phyloP scores from a whole-genome alignment of 345 rosid genomes.

The Excoecaria agallocha region DNA sequence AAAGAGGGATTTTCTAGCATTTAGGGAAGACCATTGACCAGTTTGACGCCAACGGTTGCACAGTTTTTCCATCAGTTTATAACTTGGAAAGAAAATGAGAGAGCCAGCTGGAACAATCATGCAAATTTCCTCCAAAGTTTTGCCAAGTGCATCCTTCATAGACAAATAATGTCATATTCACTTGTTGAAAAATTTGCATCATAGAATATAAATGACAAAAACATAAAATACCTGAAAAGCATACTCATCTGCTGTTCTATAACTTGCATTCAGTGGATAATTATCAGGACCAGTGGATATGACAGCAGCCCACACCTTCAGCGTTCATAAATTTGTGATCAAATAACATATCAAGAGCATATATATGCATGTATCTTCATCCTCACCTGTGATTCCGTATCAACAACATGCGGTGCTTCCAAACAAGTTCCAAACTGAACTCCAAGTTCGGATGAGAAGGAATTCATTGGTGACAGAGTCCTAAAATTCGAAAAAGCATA shows the following conservation, averaged over 20 bases:
- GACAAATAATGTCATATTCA: slow-evolving; percentile 5
- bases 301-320: slow-evolving; percentile 77
- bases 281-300: slow-evolving; percentile 70
- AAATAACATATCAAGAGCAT: not conserved
- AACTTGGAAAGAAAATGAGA: slow-evolving; percentile 95
- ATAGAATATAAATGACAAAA: slow-evolving; percentile 16
- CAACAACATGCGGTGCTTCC: slow-evolving; percentile 98
- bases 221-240: slow-evolving; percentile 67
- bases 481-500: slow-evolving; percentile 39
- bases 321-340: slow-evolving; percentile 15
- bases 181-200: slow-evolving; percentile 20
- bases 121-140: slow-evolving; percentile 78
- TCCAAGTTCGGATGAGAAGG: slow-evolving; percentile 95
- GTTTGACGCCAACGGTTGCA: slow-evolving; percentile 86
- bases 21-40: slow-evolving; percentile 79
- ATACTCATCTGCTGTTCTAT: slow-evolving; percentile 76
- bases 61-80: slow-evolving; percentile 90
- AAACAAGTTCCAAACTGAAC: slow-evolving; percentile 84
- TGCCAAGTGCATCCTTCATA: slow-evolving; percentile 87
- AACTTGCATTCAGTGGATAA: slow-evolving; percentile 79
- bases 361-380: slow-evolving; percentile 7
- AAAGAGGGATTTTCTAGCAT: slow-evolving; percentile 64
- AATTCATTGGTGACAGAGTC: slow-evolving; percentile 87
- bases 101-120: slow-evolving; percentile 80
- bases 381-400: slow-evolving; percentile 73